These are phyloP conservation scores for Vicia sativa DNA, from an alignment of 306 rosid species.

Conservation along the genomic window DNA sequence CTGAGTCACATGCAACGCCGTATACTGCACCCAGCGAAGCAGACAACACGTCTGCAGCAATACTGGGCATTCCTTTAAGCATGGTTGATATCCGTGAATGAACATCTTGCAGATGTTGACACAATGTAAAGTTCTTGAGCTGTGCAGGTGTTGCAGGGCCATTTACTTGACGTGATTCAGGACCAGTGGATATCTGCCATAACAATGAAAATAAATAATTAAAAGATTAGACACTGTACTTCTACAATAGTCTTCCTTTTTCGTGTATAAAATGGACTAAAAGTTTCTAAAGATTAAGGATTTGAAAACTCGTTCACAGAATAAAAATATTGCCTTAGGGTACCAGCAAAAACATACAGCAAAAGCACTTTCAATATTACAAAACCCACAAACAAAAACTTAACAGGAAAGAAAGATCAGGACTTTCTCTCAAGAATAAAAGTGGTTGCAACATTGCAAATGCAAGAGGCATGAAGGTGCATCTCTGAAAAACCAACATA, in stretches of 20 bases:
- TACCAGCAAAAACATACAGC: constrained; percentile 11
- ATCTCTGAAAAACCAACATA: constrained; percentile 12
- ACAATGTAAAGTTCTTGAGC: constrained; percentile 81
- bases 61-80: constrained; percentile 73
- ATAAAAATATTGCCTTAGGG: not conserved
- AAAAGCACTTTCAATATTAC: constrained; percentile 15
- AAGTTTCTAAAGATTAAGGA: constrained; percentile 19
- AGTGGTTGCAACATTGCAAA: not conserved
- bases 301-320: not conserved
- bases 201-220: constrained; percentile 31
- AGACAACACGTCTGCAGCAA: constrained; percentile 91
- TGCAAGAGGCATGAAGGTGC: not conserved
- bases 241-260: constrained; percentile 7
- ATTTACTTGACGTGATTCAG: constrained; percentile 91
- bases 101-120: constrained; percentile 94
- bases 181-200: constrained; percentile 93
- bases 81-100: constrained; percentile 72
- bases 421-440: constrained; percentile 11
- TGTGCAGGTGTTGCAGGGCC: constrained; percentile 94
- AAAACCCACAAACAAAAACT: not conserved
- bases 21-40: constrained; percentile 86
- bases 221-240: constrained; percentile 28
- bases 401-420: not conserved
- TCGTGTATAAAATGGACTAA: constrained; percentile 10
- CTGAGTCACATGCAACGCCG: constrained; percentile 94